A percentile compares a stretch with the other conserved stretches of the same genome.
These are phyloP conservation scores for Aspergillus aculeatus DNA, from an alignment of 2,329 filamentous ascomycete species.

Conservation along the genomic window DNA sequence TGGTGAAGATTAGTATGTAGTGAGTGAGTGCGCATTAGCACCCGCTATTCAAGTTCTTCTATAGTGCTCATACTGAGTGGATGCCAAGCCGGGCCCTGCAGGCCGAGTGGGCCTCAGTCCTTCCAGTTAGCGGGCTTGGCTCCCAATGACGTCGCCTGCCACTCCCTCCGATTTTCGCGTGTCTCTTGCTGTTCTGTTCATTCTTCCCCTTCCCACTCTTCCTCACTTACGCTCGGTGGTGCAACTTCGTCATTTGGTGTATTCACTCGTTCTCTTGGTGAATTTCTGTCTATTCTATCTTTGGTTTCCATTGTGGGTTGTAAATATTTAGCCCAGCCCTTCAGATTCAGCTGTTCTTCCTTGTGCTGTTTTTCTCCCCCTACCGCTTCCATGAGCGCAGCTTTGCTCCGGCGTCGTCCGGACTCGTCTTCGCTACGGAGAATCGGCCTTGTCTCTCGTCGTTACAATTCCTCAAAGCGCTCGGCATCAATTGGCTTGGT, in stretches of 20 bases:
- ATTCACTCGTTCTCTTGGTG: slow-evolving; percentile 6
- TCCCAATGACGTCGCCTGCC: slow-evolving; percentile 4
- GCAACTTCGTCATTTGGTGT: not conserved
- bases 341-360: not conserved
- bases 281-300: slow-evolving; percentile 6
- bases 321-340: not conserved
- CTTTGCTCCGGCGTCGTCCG: slow-evolving; percentile 32
- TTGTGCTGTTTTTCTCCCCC: slow-evolving; percentile 3
- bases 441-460: slow-evolving; percentile 24
- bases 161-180: not conserved
- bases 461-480: slow-evolving; percentile 19
- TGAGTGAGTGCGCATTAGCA: too few relatives aligned
- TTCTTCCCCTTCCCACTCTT: not conserved
- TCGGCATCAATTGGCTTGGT: slow-evolving; percentile 13
- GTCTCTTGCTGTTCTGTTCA: not conserved
- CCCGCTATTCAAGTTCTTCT: too few relatives aligned
- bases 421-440: slow-evolving; percentile 27
- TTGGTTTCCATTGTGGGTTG: not conserved
- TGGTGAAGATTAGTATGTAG: too few relatives aligned
- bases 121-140: not conserved
- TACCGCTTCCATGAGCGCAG: slow-evolving; percentile 30
- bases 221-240: not conserved
- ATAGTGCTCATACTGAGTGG: not conserved
- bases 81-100: slow-evolving; percentile 9
- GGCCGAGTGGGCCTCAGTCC: not conserved